These are phyloP conservation scores for Fusarium sp. DNA, from an alignment of 2,329 filamentous ascomycete species.

Conservation along the genomic window DNA sequence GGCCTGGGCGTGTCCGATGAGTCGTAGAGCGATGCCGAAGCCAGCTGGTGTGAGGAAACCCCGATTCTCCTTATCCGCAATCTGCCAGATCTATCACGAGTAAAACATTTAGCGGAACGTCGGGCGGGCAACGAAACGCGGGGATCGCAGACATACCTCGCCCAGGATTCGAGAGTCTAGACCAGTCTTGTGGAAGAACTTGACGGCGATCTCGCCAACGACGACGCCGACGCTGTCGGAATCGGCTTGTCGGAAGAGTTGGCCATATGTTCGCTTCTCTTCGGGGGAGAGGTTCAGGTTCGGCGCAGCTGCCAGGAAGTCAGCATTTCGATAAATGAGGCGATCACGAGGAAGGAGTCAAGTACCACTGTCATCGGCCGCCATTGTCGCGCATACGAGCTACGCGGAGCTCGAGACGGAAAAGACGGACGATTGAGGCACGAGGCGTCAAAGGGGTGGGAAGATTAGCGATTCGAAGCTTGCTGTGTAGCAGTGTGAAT, in stretches of 20 bases:
- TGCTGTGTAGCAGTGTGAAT: constrained; percentile 2
- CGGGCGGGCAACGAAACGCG: neutral
- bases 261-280: constrained; percentile 93
- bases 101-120: constrained; percentile 6
- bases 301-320: constrained; percentile 61
- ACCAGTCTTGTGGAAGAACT: constrained; percentile 97
- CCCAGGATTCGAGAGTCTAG: constrained; percentile 87
- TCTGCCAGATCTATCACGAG: constrained; percentile 89
- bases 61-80: constrained; percentile 96
- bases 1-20: constrained; percentile 96
- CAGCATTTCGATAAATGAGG: constrained; percentile 18
- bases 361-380: constrained; percentile 43
- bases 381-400: constrained; percentile 47
- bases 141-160: constrained; percentile 70
- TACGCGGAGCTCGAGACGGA: constrained; percentile 40
- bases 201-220: constrained; percentile 94
- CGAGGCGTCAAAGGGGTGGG: constrained; percentile 27
- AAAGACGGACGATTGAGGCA: constrained; percentile 32
- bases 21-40: constrained; percentile 90
- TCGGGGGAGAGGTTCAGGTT: constrained; percentile 89
- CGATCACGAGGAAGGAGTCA: neutral
- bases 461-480: neutral
- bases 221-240: constrained; percentile 92
- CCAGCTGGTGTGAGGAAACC: constrained; percentile 92
- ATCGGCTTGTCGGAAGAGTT: constrained; percentile 93